These are phyloP conservation scores for Alternaria ventricosa DNA, from an alignment of 2,329 filamentous ascomycete genomes.

Conservation along the genomic window DNA sequence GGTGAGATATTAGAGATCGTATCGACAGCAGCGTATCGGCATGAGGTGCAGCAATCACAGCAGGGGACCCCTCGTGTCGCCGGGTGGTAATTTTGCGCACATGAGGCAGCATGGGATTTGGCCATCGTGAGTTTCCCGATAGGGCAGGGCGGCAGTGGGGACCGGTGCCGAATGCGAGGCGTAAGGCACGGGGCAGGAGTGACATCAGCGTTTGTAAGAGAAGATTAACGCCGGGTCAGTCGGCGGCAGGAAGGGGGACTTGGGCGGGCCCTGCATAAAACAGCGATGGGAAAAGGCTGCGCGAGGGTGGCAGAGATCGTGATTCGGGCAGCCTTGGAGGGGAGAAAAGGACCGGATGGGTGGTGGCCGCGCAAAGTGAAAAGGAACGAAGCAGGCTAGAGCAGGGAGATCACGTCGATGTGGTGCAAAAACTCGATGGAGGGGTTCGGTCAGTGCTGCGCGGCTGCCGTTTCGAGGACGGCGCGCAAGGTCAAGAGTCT, in stretches of 20 bases:
- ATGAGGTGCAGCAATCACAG: neutral
- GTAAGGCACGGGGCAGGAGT: neutral
- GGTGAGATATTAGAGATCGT: neutral
- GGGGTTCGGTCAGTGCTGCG: slow-evolving; percentile 11
- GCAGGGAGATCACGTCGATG: slow-evolving; percentile 16
- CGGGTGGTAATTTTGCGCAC: neutral
- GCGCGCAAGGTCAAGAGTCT: slow-evolving; percentile 17
- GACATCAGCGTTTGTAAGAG: slow-evolving; percentile 10
- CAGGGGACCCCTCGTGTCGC: neutral
- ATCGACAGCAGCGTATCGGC: neutral
- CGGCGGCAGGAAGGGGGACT: slow-evolving; percentile 10
- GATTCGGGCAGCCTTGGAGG: neutral
- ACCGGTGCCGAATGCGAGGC: slow-evolving; percentile 1
- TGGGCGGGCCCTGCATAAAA: slow-evolving; percentile 13
- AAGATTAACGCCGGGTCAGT: slow-evolving; percentile 10
- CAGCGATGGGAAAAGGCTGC: neutral
- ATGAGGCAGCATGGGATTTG: neutral
- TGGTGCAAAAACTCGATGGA: slow-evolving; percentile 20
- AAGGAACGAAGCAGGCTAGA: slow-evolving; percentile 8
- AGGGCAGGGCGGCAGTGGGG: neutral
- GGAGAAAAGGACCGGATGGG: slow-evolving; percentile 8
- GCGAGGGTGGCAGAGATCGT: neutral
- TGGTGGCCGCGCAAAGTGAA: slow-evolving; percentile 7
- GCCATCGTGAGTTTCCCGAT: slow-evolving; percentile 5
- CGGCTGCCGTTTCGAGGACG: slow-evolving; percentile 18